Evolutionary conservation across 192 early-diverging fungal genomes (phyloP).

Genomic region (Lunasporangiospora selenospora): DNA sequence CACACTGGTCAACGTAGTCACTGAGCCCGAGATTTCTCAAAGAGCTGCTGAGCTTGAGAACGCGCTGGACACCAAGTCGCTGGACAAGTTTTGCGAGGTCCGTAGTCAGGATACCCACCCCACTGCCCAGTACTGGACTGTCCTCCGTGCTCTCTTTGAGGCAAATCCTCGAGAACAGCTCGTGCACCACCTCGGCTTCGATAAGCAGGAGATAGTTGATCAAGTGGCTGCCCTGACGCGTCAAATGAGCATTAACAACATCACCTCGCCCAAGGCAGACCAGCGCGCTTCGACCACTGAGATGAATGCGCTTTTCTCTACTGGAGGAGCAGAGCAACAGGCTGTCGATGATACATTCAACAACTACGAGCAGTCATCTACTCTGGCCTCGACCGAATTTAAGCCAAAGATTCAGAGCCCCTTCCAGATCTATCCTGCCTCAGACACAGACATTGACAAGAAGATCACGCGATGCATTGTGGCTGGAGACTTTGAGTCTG

Average conservation of each 20-base stretch:
- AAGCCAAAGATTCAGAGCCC: constrained; percentile 34
- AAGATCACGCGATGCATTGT: constrained; percentile 87
- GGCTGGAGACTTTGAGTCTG: constrained; percentile 92
- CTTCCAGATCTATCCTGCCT: constrained; percentile 60
- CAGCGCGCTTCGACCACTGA: constrained; percentile 14
- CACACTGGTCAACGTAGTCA: constrained; percentile 68
- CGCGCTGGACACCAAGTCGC: constrained; percentile 61
- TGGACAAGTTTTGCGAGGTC: constrained; percentile 50
- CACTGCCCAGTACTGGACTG: constrained; percentile 71
- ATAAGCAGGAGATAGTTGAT: constrained; percentile 68
- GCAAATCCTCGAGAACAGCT: constrained; percentile 80
- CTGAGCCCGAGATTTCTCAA: constrained; percentile 74
- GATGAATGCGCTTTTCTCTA: constrained; percentile 25
- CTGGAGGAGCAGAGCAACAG: constrained; percentile 2
- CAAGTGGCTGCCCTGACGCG: constrained; percentile 62
- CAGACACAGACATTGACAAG: constrained; percentile 75
- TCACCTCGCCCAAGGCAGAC: constrained; percentile 6
- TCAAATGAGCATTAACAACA: constrained; percentile 36
- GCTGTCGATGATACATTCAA: constrained; percentile 24
- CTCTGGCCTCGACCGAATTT: constrained; percentile 16
- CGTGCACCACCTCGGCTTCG: constrained; percentile 89
- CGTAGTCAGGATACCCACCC: constrained; percentile 30
- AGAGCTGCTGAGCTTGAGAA: constrained; percentile 77
- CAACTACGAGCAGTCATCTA: constrained; percentile 5
- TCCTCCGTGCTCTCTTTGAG: constrained; percentile 86